These are phyloP conservation scores for Erysiphe neolycopersici DNA, from an alignment of 2,329 filamentous ascomycete genomes.

Conservation along the genomic window DNA sequence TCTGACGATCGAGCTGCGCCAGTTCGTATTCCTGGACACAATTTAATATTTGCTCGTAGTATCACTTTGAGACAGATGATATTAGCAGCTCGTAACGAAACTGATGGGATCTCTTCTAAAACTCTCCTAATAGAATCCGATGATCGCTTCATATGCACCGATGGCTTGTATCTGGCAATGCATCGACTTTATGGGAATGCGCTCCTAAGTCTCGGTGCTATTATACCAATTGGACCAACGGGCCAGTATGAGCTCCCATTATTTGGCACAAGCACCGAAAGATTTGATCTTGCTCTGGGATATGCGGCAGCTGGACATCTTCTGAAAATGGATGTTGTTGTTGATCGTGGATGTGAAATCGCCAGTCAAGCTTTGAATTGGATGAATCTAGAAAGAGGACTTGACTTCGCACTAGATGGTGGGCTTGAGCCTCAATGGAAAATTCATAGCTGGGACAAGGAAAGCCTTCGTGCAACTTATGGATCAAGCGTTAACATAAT, in stretches of 20 bases:
- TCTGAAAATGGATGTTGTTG: constrained; percentile 26
- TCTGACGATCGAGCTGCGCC: constrained; percentile 16
- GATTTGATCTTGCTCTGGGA: constrained; percentile 29
- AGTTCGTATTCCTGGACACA: constrained; percentile 25
- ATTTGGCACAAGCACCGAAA: constrained; percentile 13
- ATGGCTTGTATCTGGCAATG: constrained; percentile 29
- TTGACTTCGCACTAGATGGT: constrained; percentile 30
- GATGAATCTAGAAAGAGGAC: constrained; percentile 31
- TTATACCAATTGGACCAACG: constrained; percentile 1
- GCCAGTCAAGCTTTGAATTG: constrained; percentile 30
- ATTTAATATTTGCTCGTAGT: constrained; percentile 27
- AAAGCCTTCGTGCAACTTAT: constrained; percentile 19
- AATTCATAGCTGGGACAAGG: constrained; percentile 9
- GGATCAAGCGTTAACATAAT: constrained; percentile 27
- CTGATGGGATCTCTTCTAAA: constrained; percentile 11
- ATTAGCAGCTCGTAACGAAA: constrained; percentile 8
- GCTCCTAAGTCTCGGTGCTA: constrained; percentile 16
- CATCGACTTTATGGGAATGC: constrained; percentile 29
- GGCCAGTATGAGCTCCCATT: constrained; percentile 12
- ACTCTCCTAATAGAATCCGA: constrained; percentile 21
- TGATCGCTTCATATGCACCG: constrained; percentile 25
- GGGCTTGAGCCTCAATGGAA: constrained; percentile 16
- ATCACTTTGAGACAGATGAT: constrained; percentile 15
- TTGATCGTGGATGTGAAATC: constrained; percentile 30
- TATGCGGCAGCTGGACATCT: constrained; percentile 36